Evolutionary conservation across 345 rosid species (phyloP), one percentile per base, ranked within the genome.

Genomic region (Combretum micranthum): DNA sequence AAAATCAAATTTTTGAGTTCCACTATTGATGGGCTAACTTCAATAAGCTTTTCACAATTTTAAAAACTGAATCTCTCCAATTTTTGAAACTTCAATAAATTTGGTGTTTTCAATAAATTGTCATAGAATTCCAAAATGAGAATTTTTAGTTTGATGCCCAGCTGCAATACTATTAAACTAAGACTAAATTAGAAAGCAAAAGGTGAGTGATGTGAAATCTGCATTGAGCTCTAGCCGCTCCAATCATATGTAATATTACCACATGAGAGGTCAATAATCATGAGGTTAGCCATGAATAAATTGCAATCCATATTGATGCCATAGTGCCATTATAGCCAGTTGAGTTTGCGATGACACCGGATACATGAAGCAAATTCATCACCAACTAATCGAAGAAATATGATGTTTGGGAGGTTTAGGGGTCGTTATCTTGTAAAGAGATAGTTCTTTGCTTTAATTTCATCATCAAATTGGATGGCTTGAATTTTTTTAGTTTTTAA

Each of bases 361-460:
- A 55, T 42, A 14, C 12, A 0, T 12, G 15, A 56, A 44, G 14
- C 19, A 42, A 56, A 13, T 1, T 8, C 0, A n/a, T 13, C 60
- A 0, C 0, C 0, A 0, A 4, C 0, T 15, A 56, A 4, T 15
- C 13, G 23, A 13, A 44, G 60, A 23, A 56, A 44, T 18, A 47
- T 56, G 0, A 56, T n/a, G 0, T 20, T 0, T 15, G 20, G 0
- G 15, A 56, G 21, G 17, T 3, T 42, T 19, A 2, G 0, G 23
- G 42, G 20, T n/a, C 42, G 26, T 13, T 56, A n/a, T 4, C 22
- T 44, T 17, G 0, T 44, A 25, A 2, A 25, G n/a, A 18, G 10
- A 21, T 0, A 3, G 0, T 0, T 3, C 6, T 20, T 0, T 2
- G 13, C 0, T 0, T 4, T 0, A 9, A 0, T 44, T 12, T 25